phyloP scores from a whole-genome alignment of 768 basidiomycete genomes.

The Termitomyces sp. region DNA sequence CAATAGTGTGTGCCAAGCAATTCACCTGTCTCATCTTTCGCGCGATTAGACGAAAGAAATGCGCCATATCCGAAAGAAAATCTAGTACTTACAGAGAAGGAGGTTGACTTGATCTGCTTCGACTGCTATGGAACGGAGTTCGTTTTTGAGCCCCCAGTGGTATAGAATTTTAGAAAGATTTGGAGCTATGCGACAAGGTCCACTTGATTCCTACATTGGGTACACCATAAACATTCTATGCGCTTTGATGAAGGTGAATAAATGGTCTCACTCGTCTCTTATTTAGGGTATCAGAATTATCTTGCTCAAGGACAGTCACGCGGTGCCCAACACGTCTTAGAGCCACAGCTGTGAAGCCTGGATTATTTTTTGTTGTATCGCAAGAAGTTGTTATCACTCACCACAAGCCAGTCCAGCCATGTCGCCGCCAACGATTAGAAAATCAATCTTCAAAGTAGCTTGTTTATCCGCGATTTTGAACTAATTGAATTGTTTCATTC shows the following conservation, averaged over 20 bases:
- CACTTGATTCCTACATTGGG: constrained; percentile 15
- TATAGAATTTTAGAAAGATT: constrained; percentile 55
- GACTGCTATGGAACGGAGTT: constrained; percentile 17
- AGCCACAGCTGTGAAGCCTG: constrained; percentile 35
- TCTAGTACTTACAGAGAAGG: constrained; percentile 7
- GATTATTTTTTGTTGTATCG: background rate
- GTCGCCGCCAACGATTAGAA: constrained; percentile 35
- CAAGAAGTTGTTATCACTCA: background rate
- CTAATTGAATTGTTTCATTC: background rate
- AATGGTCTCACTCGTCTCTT: constrained; percentile 3
- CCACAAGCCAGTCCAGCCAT: constrained; percentile 49
- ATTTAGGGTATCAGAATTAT: constrained; percentile 9
- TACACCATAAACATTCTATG: background rate
- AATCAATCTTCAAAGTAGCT: constrained; percentile 10
- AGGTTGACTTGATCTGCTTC: constrained; percentile 19
- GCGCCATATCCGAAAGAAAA: background rate
- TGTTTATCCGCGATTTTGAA: constrained; percentile 6
- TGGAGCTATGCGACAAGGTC: constrained; percentile 38
- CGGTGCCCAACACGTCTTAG: constrained; percentile 51
- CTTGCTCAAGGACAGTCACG: constrained; percentile 49
- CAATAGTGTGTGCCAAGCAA: constrained; percentile 44
- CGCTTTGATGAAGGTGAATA: background rate
- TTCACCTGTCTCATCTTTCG: constrained; percentile 47
- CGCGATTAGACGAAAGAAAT: background rate
- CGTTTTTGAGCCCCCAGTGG: constrained; percentile 45